phyloP scores from a whole-genome alignment of 2,329 filamentous ascomycete genomes.

The Fusarium sp. region DNA sequence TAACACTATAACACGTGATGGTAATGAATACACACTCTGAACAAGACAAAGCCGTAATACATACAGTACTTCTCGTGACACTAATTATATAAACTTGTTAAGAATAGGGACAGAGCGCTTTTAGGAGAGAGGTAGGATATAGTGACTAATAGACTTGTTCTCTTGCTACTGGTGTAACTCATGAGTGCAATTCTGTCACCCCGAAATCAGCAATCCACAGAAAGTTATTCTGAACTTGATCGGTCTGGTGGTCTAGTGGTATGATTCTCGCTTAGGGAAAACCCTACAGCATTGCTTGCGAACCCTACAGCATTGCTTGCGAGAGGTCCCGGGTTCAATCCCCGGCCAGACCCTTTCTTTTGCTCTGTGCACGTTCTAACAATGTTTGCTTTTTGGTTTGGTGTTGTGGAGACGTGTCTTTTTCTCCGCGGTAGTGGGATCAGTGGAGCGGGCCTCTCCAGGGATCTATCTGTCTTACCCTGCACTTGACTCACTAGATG shows the following conservation, averaged over 20 bases:
- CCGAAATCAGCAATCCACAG: background rate
- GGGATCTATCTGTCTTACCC: background rate
- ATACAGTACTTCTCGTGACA: fast-evolving
- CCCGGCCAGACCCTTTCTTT: slow-evolving; percentile 54
- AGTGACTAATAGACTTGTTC: background rate
- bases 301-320: slow-evolving; percentile 52
- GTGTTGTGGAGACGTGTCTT: background rate
- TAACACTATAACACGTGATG: background rate
- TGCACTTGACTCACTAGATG: fast-evolving
- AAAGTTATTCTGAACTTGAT: background rate
- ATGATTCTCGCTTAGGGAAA: slow-evolving; percentile 76
- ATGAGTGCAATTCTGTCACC: fast-evolving
- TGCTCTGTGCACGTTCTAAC: background rate
- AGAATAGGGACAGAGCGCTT: background rate
- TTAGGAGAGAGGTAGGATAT: background rate
- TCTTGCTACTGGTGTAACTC: fast-evolving
- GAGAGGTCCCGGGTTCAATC: slow-evolving; percentile 59
- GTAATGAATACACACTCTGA: no score
- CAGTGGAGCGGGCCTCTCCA: no score
- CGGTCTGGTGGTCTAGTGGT: slow-evolving; percentile 70
- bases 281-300: slow-evolving; percentile 51
- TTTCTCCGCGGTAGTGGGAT: background rate
- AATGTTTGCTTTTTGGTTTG: background rate
- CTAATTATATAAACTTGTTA: background rate
- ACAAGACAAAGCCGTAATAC: no score